These are phyloP conservation scores for Hypoxylon lienhwacheense DNA, from an alignment of 495 filamentous ascomycete genomes.

Conservation along the genomic window DNA sequence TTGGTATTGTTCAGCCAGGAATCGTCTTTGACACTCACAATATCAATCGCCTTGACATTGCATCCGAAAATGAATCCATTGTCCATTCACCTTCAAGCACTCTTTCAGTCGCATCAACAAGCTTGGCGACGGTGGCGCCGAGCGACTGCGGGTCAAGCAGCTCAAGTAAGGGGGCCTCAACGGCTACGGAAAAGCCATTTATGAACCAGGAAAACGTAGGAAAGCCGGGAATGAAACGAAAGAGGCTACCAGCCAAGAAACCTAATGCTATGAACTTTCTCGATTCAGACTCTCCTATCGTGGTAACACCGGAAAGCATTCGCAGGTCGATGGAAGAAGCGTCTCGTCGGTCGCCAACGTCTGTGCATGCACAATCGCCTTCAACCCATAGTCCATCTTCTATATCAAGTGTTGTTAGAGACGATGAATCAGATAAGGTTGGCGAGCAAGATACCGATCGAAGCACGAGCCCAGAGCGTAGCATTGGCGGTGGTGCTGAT, in stretches of 20 bases:
- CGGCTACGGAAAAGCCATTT: constrained; percentile 39
- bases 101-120: constrained; percentile 15
- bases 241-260: constrained; percentile 21
- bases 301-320: constrained; percentile 38
- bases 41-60: constrained; percentile 3
- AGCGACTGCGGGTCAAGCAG: constrained; percentile 33
- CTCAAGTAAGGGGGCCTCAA: constrained; percentile 43
- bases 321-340: constrained; percentile 37
- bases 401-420: constrained; percentile 41
- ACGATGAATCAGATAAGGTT: constrained; percentile 37
- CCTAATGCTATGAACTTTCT: constrained; percentile 42
- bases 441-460: constrained; percentile 48
- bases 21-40: constrained; percentile 1
- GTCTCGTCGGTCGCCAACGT: constrained; percentile 35
- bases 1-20: constrained; percentile 7
- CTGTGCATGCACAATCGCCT: constrained; percentile 25
- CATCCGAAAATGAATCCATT: constrained; percentile 6
- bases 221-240: constrained; percentile 37
- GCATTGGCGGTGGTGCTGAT: constrained; percentile 37
- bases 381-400: constrained; percentile 40
- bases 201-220: constrained; percentile 37
- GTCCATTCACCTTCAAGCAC: constrained; percentile 8
- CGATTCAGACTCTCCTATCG: constrained; percentile 39
- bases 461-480: constrained; percentile 49
- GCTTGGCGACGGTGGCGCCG: constrained; percentile 20